Evolutionary conservation across 495 filamentous ascomycete species (phyloP).

Genomic region (Neurospora tetrasperma): DNA sequence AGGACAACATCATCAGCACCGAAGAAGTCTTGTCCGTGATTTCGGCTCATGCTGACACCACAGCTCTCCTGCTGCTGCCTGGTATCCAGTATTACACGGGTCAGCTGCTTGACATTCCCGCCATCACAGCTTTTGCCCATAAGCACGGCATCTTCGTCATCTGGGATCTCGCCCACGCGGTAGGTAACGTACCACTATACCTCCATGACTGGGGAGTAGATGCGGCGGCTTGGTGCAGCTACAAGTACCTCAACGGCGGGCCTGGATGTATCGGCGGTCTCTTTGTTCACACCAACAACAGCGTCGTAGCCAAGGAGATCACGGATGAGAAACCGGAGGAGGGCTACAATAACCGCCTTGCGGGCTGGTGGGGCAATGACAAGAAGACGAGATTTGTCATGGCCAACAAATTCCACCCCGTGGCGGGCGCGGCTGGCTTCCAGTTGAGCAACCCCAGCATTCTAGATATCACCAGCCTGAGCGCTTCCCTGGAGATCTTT

Average conservation of each 20-base stretch:
- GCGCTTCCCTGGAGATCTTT: constrained; percentile 73
- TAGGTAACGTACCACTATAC: constrained; percentile 73
- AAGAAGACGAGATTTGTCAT: constrained; percentile 68
- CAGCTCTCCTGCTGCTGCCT: constrained; percentile 75
- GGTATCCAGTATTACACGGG: constrained; percentile 95
- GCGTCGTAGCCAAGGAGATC: constrained; percentile 35
- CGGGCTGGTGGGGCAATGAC: constrained; percentile 88
- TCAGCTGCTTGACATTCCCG: constrained; percentile 76
- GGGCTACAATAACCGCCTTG: constrained; percentile 47
- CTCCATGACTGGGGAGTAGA: constrained; percentile 94
- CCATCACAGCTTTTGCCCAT: constrained; percentile 75
- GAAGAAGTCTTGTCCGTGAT: constrained; percentile 67
- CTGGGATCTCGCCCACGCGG: constrained; percentile 95
- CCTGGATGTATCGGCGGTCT: constrained; percentile 79
- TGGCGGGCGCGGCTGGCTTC: constrained; percentile 56
- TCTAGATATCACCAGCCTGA: constrained; percentile 57
- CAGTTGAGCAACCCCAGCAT: constrained; percentile 60
- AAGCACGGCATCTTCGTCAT: constrained; percentile 66
- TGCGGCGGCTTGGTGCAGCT: constrained; percentile 93
- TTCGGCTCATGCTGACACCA: constrained; percentile 59
- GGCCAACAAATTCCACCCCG: constrained; percentile 68
- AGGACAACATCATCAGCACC: constrained; percentile 50
- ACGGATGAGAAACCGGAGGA: constrained; percentile 26
- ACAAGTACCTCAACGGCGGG: constrained; percentile 93
- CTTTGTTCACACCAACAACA: constrained; percentile 77